These are phyloP conservation scores for Neofusicoccum ribis DNA, from an alignment of 2,329 filamentous ascomycete genomes.

Conservation along the genomic window DNA sequence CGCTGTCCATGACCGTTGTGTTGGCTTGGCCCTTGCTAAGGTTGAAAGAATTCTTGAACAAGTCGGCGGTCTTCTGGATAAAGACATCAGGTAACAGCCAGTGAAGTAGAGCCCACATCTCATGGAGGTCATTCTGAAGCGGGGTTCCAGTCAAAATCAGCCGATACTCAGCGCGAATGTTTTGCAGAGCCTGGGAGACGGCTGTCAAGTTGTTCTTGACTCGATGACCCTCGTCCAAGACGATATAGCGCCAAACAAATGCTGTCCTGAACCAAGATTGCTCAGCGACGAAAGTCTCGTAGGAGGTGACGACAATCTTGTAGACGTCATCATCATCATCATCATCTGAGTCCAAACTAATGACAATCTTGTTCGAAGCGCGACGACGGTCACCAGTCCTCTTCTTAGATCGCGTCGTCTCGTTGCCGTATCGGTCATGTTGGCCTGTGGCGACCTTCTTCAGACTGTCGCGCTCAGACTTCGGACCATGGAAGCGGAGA, in stretches of 20 bases:
- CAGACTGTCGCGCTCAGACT: slow-evolving; percentile 75
- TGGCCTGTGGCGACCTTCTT: slow-evolving; percentile 51
- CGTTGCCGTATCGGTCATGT: slow-evolving; percentile 48
- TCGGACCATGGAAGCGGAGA: slow-evolving; percentile 93
- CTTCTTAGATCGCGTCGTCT: slow-evolving; percentile 73
- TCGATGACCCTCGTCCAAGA: slow-evolving; percentile 97
- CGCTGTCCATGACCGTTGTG: slow-evolving; percentile 53
- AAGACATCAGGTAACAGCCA: slow-evolving; percentile 63
- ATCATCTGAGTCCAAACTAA: slow-evolving; percentile 22
- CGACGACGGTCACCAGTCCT: slow-evolving; percentile 84
- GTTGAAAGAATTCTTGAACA: slow-evolving; percentile 59
- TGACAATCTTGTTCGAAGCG: slow-evolving; percentile 42
- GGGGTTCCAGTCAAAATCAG: slow-evolving; percentile 58
- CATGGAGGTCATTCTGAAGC: slow-evolving; percentile 59
- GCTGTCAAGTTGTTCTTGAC: slow-evolving; percentile 79
- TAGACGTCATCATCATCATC: slow-evolving; percentile 28
- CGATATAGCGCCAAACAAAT: slow-evolving; percentile 98
- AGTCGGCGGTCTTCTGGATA: slow-evolving; percentile 47
- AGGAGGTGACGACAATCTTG: slow-evolving; percentile 82
- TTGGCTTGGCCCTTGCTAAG: slow-evolving; percentile 56
- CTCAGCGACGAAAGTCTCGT: slow-evolving; percentile 99
- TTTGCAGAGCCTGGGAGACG: slow-evolving; percentile 45
- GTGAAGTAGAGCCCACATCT: slow-evolving; percentile 59
- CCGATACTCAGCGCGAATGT: slow-evolving; percentile 49
- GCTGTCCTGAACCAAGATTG: slow-evolving; percentile 87